Evolutionary conservation across 2,329 filamentous ascomycete species (phyloP).

Genomic region (Ophiosphaerella korrae): DNA sequence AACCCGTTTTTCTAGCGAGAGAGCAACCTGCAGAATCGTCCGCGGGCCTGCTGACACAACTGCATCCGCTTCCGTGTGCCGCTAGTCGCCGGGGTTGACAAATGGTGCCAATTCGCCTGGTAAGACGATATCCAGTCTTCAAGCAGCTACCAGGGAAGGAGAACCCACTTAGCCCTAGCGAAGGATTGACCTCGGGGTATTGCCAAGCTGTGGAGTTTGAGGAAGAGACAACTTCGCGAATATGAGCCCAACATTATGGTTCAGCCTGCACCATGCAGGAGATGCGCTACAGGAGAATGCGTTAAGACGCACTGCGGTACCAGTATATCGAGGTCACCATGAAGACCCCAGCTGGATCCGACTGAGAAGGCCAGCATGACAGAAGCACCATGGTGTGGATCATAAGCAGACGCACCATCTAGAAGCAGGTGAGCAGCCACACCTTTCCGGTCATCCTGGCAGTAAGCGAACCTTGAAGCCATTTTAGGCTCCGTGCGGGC

Average conservation of each 20-base stretch:
- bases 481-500: conserved; percentile 30
- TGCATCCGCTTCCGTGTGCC: conserved; percentile 6
- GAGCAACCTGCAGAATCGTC: conserved; percentile 3
- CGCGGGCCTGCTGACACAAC: conserved; percentile 9
- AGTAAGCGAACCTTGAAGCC: conserved; percentile 24
- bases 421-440: conserved; percentile 16
- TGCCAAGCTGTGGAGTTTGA: neutral
- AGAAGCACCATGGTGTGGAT: conserved; percentile 5
- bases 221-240: neutral
- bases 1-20: conserved; percentile 5
- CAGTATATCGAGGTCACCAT: neutral
- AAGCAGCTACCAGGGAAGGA: conserved; percentile 6
- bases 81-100: conserved; percentile 1
- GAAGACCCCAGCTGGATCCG: neutral
- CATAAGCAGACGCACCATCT: conserved; percentile 2
- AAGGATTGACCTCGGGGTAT: neutral
- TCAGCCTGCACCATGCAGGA: neutral
- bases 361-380: neutral
- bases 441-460: conserved; percentile 11
- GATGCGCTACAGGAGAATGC: conserved; percentile 1
- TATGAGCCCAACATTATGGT: neutral
- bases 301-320: neutral
- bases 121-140: neutral
- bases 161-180: conserved; percentile 2
- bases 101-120: conserved; percentile 2